Percentiles rank a stretch among this genome's conserved stretches.
These are phyloP conservation scores for Phytophthora foliorum DNA, from an alignment of 352 stramenopile species.

Conservation along the genomic window DNA sequence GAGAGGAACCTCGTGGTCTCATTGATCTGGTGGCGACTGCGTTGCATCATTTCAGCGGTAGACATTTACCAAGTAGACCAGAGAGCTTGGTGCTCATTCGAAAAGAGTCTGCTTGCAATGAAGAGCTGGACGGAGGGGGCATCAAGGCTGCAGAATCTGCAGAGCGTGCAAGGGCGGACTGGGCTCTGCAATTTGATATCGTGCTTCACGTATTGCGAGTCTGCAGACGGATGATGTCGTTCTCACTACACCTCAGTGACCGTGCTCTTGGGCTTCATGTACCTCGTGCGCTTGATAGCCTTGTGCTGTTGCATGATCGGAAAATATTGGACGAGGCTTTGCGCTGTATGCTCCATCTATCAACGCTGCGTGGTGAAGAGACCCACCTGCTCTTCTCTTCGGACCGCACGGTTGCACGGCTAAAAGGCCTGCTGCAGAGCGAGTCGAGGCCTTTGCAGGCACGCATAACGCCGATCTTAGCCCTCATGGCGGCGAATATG, in stretches of 20 bases:
- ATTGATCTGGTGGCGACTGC: constrained; percentile 56
- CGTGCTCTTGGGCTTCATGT: constrained; percentile 49
- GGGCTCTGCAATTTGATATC: constrained; percentile 34
- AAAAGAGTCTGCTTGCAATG: constrained; percentile 21
- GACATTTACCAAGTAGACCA: constrained; percentile 37
- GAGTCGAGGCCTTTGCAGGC: constrained; percentile 47
- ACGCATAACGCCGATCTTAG: constrained; percentile 58
- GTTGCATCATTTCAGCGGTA: constrained; percentile 46
- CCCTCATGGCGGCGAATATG: constrained; percentile 56
- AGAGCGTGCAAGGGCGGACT: constrained; percentile 13
- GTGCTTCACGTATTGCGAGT: constrained; percentile 53
- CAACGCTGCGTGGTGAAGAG: constrained; percentile 24
- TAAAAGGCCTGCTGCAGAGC: constrained; percentile 47
- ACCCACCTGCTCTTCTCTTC: constrained; percentile 46
- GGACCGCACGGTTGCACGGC: constrained; percentile 32
- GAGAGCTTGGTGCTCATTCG: constrained; percentile 39
- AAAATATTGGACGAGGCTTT: constrained; percentile 43
- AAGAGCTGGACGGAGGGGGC: background rate
- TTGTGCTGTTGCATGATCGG: constrained; percentile 57
- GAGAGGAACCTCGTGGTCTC: constrained; percentile 50
- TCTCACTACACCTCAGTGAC: constrained; percentile 46
- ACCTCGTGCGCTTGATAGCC: constrained; percentile 52
- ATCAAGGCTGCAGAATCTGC: constrained; percentile 2
- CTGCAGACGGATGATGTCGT: constrained; percentile 55
- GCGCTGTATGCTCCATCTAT: constrained; percentile 44